Base-by-base conservation (phyloP, 202 grass and related monocot species). In the Hordeum pubiflorum region DNA sequence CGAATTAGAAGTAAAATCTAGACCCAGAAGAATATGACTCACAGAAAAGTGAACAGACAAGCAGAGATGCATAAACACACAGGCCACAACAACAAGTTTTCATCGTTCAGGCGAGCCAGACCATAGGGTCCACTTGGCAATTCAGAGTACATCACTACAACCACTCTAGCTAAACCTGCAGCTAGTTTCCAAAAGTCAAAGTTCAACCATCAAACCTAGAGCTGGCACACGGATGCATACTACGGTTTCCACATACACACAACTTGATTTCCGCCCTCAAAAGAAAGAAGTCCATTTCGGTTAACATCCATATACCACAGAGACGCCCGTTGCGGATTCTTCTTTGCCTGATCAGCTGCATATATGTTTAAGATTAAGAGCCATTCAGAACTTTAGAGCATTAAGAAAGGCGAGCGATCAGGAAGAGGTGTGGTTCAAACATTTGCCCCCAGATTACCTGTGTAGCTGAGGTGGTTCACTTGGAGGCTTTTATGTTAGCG, bases 401-500 rank as follows among this genome's bases (percentile, higher is more conserved):
- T 48, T 82, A 32, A 41, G 22, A 61, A 77, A 66, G 37, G 20
- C 44, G n/a, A 29, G 41, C 5, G 22, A 38, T 58, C 78, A 89
- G 29, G 58, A 78, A 73, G 15, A 32, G 0, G 21, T 33, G 58
- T 36, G 52, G 56, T 65, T 81, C 21, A 7, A 65, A 58, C 5
- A 77, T 72, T 48, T 60, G 37, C 73, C 37, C 27, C 34, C 0
- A 27, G 10, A 32, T 82, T 73, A 89, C 82, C 46, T 26, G 64
- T 29, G 22, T 80, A 70, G 55, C 37, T 31, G 78, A 85, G 15
- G 72, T 64, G 15, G 72, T 65, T 90, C 83, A 90, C 63, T 86
- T 88, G 29, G 71, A 57, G 67, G 32, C 39, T 83, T 87, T 87
- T 63, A 90, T 83, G 64, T 83, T 83, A 18, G 82, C 41, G 0